Evolutionary conservation across 202 grass and related monocot species (phyloP), one percentile per base, ranked within the genome.

Genomic region (Carex sylvatica): DNA sequence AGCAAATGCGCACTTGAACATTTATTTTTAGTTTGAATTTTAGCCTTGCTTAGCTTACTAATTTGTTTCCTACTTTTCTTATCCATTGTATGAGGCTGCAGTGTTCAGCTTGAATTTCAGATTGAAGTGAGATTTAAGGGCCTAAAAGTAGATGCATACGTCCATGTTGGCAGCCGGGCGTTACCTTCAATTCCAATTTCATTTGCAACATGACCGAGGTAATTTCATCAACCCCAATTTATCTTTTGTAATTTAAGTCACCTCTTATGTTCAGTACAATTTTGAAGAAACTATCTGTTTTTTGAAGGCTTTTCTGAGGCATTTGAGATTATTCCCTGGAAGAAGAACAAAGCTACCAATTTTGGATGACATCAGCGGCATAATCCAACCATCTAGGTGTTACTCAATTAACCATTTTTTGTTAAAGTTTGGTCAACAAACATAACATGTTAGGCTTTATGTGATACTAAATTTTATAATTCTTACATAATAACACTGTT

Each of bases 101-200:
- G 96, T 55, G 96, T 99, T 60, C 44, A 88, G 24, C 89, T 99
- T 56, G 93, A 93, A 66, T 99, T 99, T 86, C 96, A 98, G 84
- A 99, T 99, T 79, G 96, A 99, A 78, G 93, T 99, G 80, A 84
- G 91, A 85, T 99, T 93, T 64, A 87, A 93, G 83, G 89, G 91
- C 71, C 82, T 99, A 35, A 95, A 92, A 55, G 92, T 95, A 84
- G 91, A 95, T 86, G 92, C 96, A 22, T 90, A 89, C 61, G 93
- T 95, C 74, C 96, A 99, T 82, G 93, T 95, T 26, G 96, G 96
- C 74, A 99, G 93, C 88, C 89, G 96, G 82, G 96, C 96, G 36
- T 83, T 99, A 59, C 96, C 96, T 2, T 95, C 96, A 83, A 99
- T 99, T 47, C 93, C 96, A 99, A 99, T 84, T 99, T 90, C 89